Evolutionary conservation across 345 rosid genomes (phyloP).

Genomic region (Eucalyptus microcorys): DNA sequence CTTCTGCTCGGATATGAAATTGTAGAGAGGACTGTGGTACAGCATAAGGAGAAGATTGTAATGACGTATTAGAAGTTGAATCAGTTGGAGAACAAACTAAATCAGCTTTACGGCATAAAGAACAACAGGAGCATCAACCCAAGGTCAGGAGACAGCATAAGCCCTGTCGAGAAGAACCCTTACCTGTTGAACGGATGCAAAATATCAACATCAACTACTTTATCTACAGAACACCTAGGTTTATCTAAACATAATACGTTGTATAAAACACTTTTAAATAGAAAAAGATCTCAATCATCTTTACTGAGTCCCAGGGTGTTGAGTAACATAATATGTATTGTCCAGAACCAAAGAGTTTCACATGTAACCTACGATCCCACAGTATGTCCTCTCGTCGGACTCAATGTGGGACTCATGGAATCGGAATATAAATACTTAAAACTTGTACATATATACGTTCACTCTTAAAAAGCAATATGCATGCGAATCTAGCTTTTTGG

Average conservation of each 20-base stretch:
- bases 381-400: neutral
- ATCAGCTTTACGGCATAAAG: conserved; percentile 4
- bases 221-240: neutral
- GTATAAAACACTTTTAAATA: neutral
- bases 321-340: neutral
- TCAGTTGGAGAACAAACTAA: neutral
- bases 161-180: conserved; percentile 69
- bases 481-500: neutral
- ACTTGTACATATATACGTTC: neutral
- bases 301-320: neutral
- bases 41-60: conserved; percentile 4
- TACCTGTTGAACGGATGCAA: conserved; percentile 32
- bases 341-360: neutral
- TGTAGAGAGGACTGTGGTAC: conserved; percentile 82
- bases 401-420: neutral
- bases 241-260: neutral
- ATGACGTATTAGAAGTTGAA: neutral
- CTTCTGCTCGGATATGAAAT: conserved; percentile 72
- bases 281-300: neutral
- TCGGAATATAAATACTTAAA: neutral
- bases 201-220: neutral
- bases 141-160: conserved; percentile 51
- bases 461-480: neutral
- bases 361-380: neutral
- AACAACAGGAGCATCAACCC: conserved; percentile 90